phyloP scores from a whole-genome alignment of 2,329 filamentous ascomycete species.

The Drechslerella stenobrocha region DNA sequence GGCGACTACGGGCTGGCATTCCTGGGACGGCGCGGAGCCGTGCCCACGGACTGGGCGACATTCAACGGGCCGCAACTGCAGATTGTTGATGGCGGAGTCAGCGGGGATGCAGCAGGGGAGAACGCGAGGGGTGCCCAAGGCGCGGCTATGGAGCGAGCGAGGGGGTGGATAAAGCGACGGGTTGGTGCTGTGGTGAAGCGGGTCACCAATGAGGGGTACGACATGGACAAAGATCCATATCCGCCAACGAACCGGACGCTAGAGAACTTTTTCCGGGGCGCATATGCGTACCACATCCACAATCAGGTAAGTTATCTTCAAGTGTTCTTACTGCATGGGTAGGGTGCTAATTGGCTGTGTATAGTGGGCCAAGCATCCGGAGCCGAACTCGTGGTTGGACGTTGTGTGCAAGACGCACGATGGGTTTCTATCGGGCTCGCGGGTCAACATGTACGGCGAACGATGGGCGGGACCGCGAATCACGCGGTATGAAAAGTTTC shows the following conservation, averaged over 20 bases:
- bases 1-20: constrained; percentile 62
- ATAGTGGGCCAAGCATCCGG: constrained; percentile 63
- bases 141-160: neutral
- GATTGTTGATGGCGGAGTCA: constrained; percentile 51
- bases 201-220: constrained; percentile 54
- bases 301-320: constrained; percentile 59
- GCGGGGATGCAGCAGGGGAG: constrained; percentile 41
- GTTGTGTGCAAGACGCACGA: constrained; percentile 62
- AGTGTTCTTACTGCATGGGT: neutral
- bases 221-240: constrained; percentile 60
- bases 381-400: constrained; percentile 63
- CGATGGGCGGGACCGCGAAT: constrained; percentile 60
- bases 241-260: constrained; percentile 63
- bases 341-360: constrained; percentile 3
- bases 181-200: neutral
- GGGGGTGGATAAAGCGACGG: constrained; percentile 3
- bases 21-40: constrained; percentile 58
- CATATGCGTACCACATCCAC: constrained; percentile 64
- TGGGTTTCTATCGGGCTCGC: constrained; percentile 60
- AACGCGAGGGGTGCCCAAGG: constrained; percentile 8
- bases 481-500: constrained; percentile 60
- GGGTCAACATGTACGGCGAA: constrained; percentile 62
- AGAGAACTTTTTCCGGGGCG: constrained; percentile 63
- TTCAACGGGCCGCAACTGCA: constrained; percentile 59
- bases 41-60: constrained; percentile 61